These are phyloP conservation scores for Collybia nuda DNA, from an alignment of 768 basidiomycete genomes.

Conservation along the genomic window DNA sequence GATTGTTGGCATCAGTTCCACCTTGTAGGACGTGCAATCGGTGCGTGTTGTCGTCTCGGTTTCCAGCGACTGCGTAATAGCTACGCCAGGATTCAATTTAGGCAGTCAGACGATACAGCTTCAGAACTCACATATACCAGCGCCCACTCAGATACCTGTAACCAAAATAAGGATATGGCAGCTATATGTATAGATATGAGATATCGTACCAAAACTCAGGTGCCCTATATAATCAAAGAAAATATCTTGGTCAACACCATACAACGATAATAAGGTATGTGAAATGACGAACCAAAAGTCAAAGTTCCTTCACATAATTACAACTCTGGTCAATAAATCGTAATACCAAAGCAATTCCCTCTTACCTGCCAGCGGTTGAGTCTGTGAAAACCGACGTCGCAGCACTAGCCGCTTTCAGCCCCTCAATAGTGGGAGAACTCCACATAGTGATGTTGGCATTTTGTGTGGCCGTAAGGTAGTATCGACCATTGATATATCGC, in stretches of 20 bases:
- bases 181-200: background rate
- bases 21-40: slow-evolving; percentile 14
- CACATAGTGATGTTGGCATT: slow-evolving; percentile 15
- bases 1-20: slow-evolving; percentile 13
- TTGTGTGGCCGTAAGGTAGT: slow-evolving; percentile 14
- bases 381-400: slow-evolving; percentile 8
- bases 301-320: slow-evolving; percentile 3
- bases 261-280: background rate
- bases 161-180: background rate
- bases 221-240: slow-evolving; percentile 5
- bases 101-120: background rate
- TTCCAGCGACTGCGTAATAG: slow-evolving; percentile 16
- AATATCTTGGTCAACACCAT: background rate
- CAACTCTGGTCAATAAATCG: background rate
- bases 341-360: background rate
- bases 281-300: slow-evolving; percentile 2
- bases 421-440: slow-evolving; percentile 11
- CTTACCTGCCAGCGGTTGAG: slow-evolving; percentile 13
- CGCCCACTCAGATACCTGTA: slow-evolving; percentile 11
- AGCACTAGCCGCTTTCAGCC: slow-evolving; percentile 11
- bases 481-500: slow-evolving; percentile 13
- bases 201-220: slow-evolving; percentile 12
- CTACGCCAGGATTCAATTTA: background rate
- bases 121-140: slow-evolving; percentile 11
- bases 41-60: slow-evolving; percentile 14